Evolutionary conservation across 139 green algal species (phyloP), one percentile per base, ranked within the genome.

Genomic region (Medakamo hakoo): DNA sequence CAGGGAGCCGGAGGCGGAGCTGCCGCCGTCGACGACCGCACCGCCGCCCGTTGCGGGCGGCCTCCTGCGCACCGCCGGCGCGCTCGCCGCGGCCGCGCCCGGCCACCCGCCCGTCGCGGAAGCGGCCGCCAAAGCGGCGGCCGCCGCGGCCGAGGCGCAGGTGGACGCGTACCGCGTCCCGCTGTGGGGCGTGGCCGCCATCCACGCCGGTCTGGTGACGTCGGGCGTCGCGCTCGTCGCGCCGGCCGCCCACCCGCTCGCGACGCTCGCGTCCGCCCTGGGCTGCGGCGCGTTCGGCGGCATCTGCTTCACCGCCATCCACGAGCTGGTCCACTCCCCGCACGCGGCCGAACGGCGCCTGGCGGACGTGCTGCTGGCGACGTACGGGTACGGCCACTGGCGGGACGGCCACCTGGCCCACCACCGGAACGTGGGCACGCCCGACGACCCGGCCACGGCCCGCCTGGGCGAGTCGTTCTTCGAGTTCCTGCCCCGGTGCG

Each of bases 351-450:
- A 86, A 31, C 62, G 60, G 2, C 29, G 40, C 3, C 29, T 76
- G 27, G 59, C 73, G 22, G 67, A 67, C 19, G 4, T 67, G 19
- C 62, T 82, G 61, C 73, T 86, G 30, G 67, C 66, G 27, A 32
- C 58, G 3, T 40, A 68, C 1, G 66, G 40, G 3, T 86, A 86
- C 75, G 77, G 78, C 65, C 75, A 82, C 64, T 86, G 77, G 77
- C 59, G 16, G 3, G 28, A 64, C 20, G 67, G 29, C 57, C 79
- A 86, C 65, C 65, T 81, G 31, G 67, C 62, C 3, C 79, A 86
- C 58, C 79, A 86, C 57, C 4, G 30, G 49, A 66, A 82, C 73
- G 67, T 80, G 20, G 79, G 64, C 4, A 82, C 72, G 3, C 57
- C 40, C 1, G 63, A 78, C 58, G 79, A 86, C 49, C 71, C 77